A percentile compares a stretch with the other conserved stretches of the same genome.
Conservation (phyloP, 371 early-diverging fungal species). For the Mortierella sp. region DNA sequence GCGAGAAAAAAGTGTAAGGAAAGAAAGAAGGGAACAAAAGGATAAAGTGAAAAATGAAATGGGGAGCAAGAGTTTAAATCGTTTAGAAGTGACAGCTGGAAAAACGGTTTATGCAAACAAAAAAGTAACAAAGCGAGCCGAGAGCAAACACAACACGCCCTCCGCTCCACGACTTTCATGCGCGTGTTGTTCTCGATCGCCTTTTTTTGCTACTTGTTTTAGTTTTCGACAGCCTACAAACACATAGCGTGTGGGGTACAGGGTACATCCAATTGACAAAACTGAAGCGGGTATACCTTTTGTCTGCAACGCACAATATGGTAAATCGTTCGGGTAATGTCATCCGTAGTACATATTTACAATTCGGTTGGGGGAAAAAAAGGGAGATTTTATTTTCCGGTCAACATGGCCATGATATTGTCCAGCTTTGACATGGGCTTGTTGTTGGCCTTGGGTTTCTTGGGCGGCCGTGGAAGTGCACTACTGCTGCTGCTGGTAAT, state of each 20-base stretch:
- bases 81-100: neutral
- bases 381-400: slow-evolving; percentile 29
- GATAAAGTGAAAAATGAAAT: too few relatives aligned
- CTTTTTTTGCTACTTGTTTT: neutral
- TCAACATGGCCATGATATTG: slow-evolving; percentile 52
- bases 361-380: neutral
- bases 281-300: neutral
- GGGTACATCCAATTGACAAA: too few relatives aligned
- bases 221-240: too few relatives aligned
- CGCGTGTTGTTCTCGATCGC: neutral
- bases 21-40: neutral
- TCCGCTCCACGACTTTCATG: neutral
- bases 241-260: neutral
- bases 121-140: neutral
- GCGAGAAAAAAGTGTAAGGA: neutral
- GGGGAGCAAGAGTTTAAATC: neutral
- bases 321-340: neutral
- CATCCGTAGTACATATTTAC: neutral
- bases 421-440: slow-evolving; percentile 38
- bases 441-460: slow-evolving; percentile 29
- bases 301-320: neutral
- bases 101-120: neutral
- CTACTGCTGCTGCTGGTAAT: neutral
- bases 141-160: neutral
- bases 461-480: slow-evolving; percentile 13